Base-by-base conservation (phyloP, 768 basidiomycete genomes). In the Rhodocollybia butyracea region DNA sequence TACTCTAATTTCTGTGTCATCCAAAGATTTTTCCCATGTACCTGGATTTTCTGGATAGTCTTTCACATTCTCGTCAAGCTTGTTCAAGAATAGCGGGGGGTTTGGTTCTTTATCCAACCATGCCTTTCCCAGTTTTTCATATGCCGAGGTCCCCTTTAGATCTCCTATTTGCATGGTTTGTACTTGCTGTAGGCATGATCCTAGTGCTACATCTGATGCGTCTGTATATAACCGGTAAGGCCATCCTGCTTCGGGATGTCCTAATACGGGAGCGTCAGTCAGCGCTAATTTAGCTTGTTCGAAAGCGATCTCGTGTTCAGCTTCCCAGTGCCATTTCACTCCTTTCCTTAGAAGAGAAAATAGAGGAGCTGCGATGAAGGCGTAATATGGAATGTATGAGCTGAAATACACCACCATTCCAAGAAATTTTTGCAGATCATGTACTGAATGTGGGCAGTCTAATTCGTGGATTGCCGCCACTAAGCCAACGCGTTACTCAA, bases 211-310 rank as follows among this genome's bases (percentile, higher is more conserved):
- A 51, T 63, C 66, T 22, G 59, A 65, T 1, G 67, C 42, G 46
- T 69, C 67, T 6, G 64, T 64, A 43, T 69, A 69, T 0, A 69
- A 51, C 27, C 61, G 41, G 46, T 69, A 69, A 4, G 59, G 57
- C 29, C 15, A 21, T 3, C 63, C 59, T 22, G 32, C 40, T 2
- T 45, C 39, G 0, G 66, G 50, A 38, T 67, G 59, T 5, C 46
- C 66, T 27, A 52, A 24, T 7, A 69, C 57, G 2, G 69, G 69
- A 6, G 69, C 61, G 19, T 26, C 67, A 66, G n/a, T 51, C 43
- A 31, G 45, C 8, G 8, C 42, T 26, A 8, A 8, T 43, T 43
- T 43, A 10, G n/a, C 17, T 43, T n/a, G 24, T n/a, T 63, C 53
- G 40, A 64, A 69, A 10, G 65, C 60, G 17, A 36, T 36, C 17